Conservation (phyloP, 768 basidiomycete species). For the Boletus vinaceobasis region DNA sequence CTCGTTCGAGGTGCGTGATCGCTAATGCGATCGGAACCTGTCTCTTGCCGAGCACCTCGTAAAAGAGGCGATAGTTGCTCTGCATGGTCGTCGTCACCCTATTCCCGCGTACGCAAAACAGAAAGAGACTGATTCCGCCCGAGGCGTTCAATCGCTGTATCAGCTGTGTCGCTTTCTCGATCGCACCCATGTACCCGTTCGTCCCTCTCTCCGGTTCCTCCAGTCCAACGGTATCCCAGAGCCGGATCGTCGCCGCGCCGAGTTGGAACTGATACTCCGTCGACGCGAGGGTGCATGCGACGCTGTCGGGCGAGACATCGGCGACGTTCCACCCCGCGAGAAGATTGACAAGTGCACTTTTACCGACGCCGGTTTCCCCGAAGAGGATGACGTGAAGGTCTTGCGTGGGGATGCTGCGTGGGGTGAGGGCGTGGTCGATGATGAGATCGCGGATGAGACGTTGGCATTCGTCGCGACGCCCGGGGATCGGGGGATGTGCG, state of each 20-base stretch:
- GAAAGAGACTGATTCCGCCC: constrained; percentile 29
- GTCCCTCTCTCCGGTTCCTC: constrained; percentile 20
- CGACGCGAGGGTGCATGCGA: constrained; percentile 31
- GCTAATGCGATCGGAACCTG: constrained; percentile 38
- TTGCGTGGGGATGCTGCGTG: constrained; percentile 14
- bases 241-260: constrained; percentile 16
- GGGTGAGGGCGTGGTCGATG: constrained; percentile 20
- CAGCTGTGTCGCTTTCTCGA: constrained; percentile 30
- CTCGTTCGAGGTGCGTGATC: constrained; percentile 38
- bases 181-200: constrained; percentile 23
- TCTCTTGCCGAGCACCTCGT: constrained; percentile 37
- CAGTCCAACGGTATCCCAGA: constrained; percentile 35
- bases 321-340: constrained; percentile 32
- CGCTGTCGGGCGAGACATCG: constrained; percentile 22
- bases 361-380: constrained; percentile 38
- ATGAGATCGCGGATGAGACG: constrained; percentile 24
- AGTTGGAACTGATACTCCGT: constrained; percentile 26
- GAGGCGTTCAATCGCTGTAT: constrained; percentile 25
- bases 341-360: constrained; percentile 38
- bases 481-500: constrained; percentile 9
- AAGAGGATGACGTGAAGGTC: constrained; percentile 37
- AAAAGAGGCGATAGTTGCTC: constrained; percentile 35
- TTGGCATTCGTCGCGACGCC: constrained; percentile 23
- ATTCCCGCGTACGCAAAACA: constrained; percentile 33
- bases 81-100: constrained; percentile 27